Base-by-base conservation (phyloP, 2,329 filamentous ascomycete genomes). In the Cladosporium sp. region DNA sequence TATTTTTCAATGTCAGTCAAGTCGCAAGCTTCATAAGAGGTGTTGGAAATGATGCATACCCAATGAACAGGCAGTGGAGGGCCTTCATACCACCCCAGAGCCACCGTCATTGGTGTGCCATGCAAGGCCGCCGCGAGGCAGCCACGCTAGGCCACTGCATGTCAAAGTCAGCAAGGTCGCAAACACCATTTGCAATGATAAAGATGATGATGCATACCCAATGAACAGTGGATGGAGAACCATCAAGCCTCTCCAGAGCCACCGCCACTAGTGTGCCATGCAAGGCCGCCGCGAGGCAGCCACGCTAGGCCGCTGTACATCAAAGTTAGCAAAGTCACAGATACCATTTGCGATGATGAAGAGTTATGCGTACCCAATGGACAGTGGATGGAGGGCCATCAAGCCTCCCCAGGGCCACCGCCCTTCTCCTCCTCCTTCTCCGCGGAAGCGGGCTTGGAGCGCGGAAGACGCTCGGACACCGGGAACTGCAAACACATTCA, bases 21-120 rank as follows among this genome's bases (percentile, higher is more conserved):
- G 37, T n/a, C 7, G 14, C 37, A 44, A n/a, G 37, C 14, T 6
- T 7, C 2, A 18, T n/a, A 2, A 10, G 18, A 7, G 18, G 10
- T 12, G 57, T 31, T 16, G 53, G 33, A 21, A n/a, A 35, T 8
- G 23, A 52, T 46, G 76, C 90, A 82, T 85, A 96, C 93, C 93
- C 93, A 79, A 97, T 92, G 79, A 97, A 97, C 75, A 97, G 87
- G 81, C 18, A 18, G 23, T n/a, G 14, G 7, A n/a, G 18, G 10
- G 18, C 37, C n/a, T n/a, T n/a, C 18, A 44, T 5, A 18, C 37
- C 16, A 28, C 46, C 6, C 21, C 21, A 50, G 46, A 50, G 44
- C n/a, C 44, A 21, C n/a, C 44, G 11, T 5, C 44, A 7, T 5
- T 26, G 12, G 44, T 49, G 44, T 26, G 44, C 44, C 44, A 49